These are phyloP conservation scores for Pholiota conissans DNA, from an alignment of 768 basidiomycete species.

Conservation along the genomic window DNA sequence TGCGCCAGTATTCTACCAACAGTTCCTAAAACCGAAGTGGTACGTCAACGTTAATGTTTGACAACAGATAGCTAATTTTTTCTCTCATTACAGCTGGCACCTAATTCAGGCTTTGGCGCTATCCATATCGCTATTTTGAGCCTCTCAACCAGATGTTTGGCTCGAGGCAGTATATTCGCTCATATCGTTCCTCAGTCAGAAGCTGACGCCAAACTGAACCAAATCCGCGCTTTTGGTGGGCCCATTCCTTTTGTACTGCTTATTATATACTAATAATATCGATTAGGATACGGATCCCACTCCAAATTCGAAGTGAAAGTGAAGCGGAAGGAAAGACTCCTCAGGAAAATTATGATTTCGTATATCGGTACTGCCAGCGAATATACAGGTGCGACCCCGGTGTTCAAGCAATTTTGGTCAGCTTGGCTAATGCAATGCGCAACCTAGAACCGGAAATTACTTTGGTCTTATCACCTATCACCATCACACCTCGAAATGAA, in stretches of 20 bases:
- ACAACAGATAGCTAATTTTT: background rate
- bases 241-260: background rate
- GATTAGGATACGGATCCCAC: constrained; percentile 48
- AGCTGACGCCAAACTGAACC: constrained; percentile 56
- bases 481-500: constrained; percentile 54
- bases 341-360: constrained; percentile 61
- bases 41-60: constrained; percentile 32
- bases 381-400: constrained; percentile 52
- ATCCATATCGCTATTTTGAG: constrained; percentile 79
- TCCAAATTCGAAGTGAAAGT: constrained; percentile 63
- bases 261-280: background rate
- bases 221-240: constrained; percentile 54
- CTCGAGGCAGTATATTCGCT: constrained; percentile 56
- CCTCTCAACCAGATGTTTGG: constrained; percentile 72
- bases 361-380: constrained; percentile 75
- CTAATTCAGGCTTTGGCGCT: constrained; percentile 79
- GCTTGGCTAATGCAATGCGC: background rate
- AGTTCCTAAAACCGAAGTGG: constrained; percentile 78
- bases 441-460: constrained; percentile 68
- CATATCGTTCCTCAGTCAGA: constrained; percentile 66
- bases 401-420: background rate
- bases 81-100: constrained; percentile 40
- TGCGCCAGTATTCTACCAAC: constrained; percentile 67
- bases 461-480: constrained; percentile 67
- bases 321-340: constrained; percentile 50